Evolutionary conservation across 176 grass and related monocot species (phyloP).

Genomic region (Coix lacrymajobi): DNA sequence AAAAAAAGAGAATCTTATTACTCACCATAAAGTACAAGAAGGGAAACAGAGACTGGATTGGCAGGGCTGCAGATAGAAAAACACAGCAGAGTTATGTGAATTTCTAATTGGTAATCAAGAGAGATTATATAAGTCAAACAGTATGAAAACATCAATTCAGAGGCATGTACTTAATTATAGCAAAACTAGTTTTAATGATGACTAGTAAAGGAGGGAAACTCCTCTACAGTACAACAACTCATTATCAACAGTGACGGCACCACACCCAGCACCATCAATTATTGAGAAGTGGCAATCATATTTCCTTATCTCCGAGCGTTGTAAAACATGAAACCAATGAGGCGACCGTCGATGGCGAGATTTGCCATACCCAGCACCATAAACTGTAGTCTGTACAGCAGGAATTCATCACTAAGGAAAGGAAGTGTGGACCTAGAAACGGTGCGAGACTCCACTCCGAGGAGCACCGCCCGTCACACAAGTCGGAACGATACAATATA

Average conservation of each 20-base stretch:
- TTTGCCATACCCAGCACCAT: no score
- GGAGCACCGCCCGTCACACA: no score
- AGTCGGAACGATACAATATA: no score
- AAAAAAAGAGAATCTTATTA: neutral
- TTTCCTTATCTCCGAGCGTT: neutral
- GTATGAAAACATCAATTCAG: neutral
- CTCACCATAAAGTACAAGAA: conserved; percentile 74
- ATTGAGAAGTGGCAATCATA: neutral
- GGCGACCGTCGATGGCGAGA: neutral
- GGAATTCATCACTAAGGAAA: no score
- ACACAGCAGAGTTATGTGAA: neutral
- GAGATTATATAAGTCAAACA: neutral
- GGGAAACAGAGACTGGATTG: conserved; percentile 47
- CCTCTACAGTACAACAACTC: neutral
- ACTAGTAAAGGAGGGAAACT: neutral
- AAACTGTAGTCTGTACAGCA: no score
- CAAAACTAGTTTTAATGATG: neutral
- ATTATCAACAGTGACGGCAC: neutral
- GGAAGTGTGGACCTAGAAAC: no score
- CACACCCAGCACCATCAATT: neutral
- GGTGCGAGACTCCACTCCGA: no score
- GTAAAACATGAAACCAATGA: neutral
- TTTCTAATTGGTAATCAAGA: conserved; percentile 1
- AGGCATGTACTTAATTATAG: neutral
- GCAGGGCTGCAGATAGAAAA: conserved; percentile 45